Base-by-base conservation (phyloP, 805 yeast genomes). In the Maudiozyma saulgeensis region DNA sequence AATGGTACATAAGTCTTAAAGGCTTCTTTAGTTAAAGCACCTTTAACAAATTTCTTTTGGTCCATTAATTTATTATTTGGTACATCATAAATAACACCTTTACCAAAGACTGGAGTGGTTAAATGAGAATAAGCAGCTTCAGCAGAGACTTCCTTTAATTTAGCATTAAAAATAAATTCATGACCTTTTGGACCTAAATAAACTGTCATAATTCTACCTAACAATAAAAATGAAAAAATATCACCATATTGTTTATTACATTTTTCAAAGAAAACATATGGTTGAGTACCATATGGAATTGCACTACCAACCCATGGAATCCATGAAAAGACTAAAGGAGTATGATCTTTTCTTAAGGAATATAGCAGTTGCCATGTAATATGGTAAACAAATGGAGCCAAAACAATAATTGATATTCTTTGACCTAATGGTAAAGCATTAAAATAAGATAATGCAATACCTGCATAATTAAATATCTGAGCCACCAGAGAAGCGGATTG, bases 51-150 rank as follows among this genome's bases (percentile, higher is more conserved):
- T 73, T 89, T 93, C 80, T 93, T 93, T 70, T 93, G 99, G 68
- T 93, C 99, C 99, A 93, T 93, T 62, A 93, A 78, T 57, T 89
- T 81, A 61, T 81, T 71, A 72, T 93, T 93, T 54, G 99, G 88
- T 70, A 97, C 91, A 71, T 93, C 99, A 67, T 93, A 93, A 47
- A 93, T 86, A 48, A 93, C 99, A 61, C 98, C 99, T 63, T 89
- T 81, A 60, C 99, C 99, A 59, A 93, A 93, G 15, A 89, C 96
- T 13, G 99, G 99, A n/a, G 98, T 91, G n/a, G 99, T 93, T 69
- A 93, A 77, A 66, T 90, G 96, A 53, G 83, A 77, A 72, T 93
- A 93, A 39, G 97, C 98, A 45, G 86, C 97, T 67, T 93, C 98
- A 44, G 99, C 99, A 45, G 89, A 82, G 23, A 90, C 98, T 59